Base-by-base conservation (phyloP, 108 stramenopile genomes). In the Discostella stelligeroides region DNA sequence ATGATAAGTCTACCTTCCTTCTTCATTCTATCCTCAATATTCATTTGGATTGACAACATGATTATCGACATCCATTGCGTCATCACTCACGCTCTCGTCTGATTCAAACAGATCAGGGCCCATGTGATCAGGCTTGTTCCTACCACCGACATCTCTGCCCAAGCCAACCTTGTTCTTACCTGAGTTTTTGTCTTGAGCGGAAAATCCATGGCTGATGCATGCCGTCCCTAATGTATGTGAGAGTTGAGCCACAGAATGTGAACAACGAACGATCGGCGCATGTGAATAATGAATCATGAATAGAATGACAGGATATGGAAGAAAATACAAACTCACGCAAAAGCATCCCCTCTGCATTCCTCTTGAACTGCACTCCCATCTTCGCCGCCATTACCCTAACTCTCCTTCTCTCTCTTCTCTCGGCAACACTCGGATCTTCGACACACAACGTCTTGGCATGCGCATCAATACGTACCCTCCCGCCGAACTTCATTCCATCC, bases 271-370 rank as follows among this genome's bases (percentile, higher is more conserved):
- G n/a, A n/a, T n/a, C n/a, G n/a, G n/a, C n/a, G n/a, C n/a, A n/a
- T n/a, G n/a, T n/a, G n/a, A n/a, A n/a, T n/a, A n/a, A n/a, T n/a
- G n/a, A n/a, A n/a, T n/a, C n/a, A n/a, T n/a, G n/a, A n/a, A n/a
- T n/a, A n/a, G n/a, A n/a, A n/a, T n/a, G n/a, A n/a, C n/a, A n/a
- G n/a, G n/a, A n/a, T n/a, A n/a, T n/a, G n/a, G 8, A 42, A n/a
- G 15, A n/a, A 40, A 50, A n/a, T 1, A 4, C 54, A 39, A 20
- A 79, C 77, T 71, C 49, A 72, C 80, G 80, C 53, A 81, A 30
- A 38, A 81, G 63, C 70, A 81, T 50, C 20, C 58, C 70, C 63
- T 81, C 80, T 27, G 70, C 70, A 63, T 76, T 72, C 49, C 72
- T 62, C 54, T 34, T 57, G 43, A 81, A 76, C 2, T 68, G 46